Evolutionary conservation across 306 rosid species (phyloP).

Genomic region (Ormosia semicastrata): DNA sequence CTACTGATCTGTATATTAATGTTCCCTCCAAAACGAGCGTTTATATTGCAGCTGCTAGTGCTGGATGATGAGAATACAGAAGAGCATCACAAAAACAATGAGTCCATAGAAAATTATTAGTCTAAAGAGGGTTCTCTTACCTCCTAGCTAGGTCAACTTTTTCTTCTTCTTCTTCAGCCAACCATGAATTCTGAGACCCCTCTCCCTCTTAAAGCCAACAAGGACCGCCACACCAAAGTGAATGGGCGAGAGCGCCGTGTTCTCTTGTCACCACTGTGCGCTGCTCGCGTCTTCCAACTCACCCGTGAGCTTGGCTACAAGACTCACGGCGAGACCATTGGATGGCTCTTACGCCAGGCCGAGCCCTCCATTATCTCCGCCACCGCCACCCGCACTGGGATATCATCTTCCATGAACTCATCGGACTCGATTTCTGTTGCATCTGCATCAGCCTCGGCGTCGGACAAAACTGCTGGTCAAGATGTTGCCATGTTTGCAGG

Average conservation of each 20-base stretch:
- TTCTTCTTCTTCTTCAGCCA: not conserved
- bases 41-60: not conserved
- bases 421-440: not conserved
- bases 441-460: not conserved
- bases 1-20: not conserved
- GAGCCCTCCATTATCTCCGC: constrained; percentile 33
- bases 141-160: not conserved
- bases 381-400: not conserved
- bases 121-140: not conserved
- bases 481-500: not conserved
- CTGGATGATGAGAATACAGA: not conserved
- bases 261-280: constrained; percentile 41
- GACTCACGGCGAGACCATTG: constrained; percentile 53
- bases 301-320: constrained; percentile 46
- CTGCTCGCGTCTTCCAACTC: constrained; percentile 49
- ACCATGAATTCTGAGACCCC: not conserved
- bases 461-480: not conserved
- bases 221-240: constrained; percentile 33
- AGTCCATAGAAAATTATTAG: not conserved
- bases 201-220: not conserved
- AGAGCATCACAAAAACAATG: not conserved
- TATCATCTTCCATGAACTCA: not conserved
- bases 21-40: not conserved
- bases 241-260: constrained; percentile 39
- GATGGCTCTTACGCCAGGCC: constrained; percentile 54